These are phyloP conservation scores for Polyplosphaeria fusca DNA, from an alignment of 495 filamentous ascomycete genomes.

Conservation along the genomic window DNA sequence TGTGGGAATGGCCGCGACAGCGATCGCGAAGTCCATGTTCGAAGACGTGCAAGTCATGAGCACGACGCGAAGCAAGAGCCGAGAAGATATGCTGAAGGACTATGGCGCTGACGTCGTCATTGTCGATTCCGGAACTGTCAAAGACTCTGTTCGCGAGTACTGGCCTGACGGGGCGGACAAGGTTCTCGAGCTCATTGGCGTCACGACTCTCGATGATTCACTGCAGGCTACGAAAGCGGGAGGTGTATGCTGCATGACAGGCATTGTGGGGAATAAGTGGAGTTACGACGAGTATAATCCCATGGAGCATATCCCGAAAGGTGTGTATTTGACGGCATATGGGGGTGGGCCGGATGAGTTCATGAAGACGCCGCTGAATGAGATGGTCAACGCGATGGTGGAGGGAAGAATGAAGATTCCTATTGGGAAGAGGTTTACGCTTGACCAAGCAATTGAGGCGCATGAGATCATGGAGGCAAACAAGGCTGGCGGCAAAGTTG, in stretches of 20 bases:
- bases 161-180: conserved; percentile 45
- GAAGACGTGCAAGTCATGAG: conserved; percentile 41
- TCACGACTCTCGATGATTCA: conserved; percentile 45
- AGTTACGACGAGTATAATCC: conserved; percentile 46
- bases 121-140: conserved; percentile 45
- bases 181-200: conserved; percentile 50
- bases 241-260: conserved; percentile 51
- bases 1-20: conserved; percentile 49
- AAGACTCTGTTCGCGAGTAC: conserved; percentile 39
- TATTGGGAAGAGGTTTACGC: conserved; percentile 47
- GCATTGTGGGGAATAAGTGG: conserved; percentile 53
- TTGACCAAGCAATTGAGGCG: conserved; percentile 52
- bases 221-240: conserved; percentile 42
- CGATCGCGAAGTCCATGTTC: conserved; percentile 45
- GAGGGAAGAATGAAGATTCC: conserved; percentile 44
- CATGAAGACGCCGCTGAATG: conserved; percentile 48
- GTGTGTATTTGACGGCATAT: conserved; percentile 48
- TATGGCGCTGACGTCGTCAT: conserved; percentile 45
- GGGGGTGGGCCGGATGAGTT: conserved; percentile 46
- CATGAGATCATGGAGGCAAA: conserved; percentile 41
- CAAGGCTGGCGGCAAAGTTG: conserved; percentile 37
- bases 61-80: conserved; percentile 44
- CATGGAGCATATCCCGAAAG: conserved; percentile 47
- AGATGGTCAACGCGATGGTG: conserved; percentile 43
- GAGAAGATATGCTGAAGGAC: conserved; percentile 42